A percentile compares a stretch with the other conserved stretches of the same genome.
phyloP scores from a whole-genome alignment of 176 grass and related monocot genomes.

The Microstegium vimineum region DNA sequence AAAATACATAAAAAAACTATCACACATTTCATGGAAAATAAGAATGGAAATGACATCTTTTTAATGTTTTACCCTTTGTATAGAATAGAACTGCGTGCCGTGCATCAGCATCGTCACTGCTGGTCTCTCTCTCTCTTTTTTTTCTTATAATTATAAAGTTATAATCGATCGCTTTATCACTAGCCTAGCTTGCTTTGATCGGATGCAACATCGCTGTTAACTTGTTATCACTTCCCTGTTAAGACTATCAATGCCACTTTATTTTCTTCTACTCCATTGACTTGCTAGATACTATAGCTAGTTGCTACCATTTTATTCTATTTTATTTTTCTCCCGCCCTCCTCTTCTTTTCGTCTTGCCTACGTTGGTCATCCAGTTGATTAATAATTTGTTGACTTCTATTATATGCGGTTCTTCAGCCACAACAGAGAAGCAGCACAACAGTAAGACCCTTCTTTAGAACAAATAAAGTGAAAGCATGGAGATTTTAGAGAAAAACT shows the following conservation, averaged over 20 bases:
- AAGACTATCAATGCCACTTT: slow-evolving; percentile 1
- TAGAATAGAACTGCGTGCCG: too few species aligned
- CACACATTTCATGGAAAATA: too few species aligned
- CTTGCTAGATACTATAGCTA: not conserved
- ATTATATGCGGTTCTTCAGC: too few species aligned
- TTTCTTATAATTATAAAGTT: too few species aligned
- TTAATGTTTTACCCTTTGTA: too few species aligned
- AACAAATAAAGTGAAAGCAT: too few species aligned
- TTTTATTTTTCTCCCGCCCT: not conserved
- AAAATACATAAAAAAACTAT: too few species aligned
- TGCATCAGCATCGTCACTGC: not conserved
- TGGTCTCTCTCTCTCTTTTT: not conserved
- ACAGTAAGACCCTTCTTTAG: too few species aligned
- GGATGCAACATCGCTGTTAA: slow-evolving; percentile 21
- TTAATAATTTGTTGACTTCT: not conserved
- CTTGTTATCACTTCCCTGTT: slow-evolving; percentile 18
- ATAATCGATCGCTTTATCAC: not conserved
- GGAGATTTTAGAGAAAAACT: too few species aligned
- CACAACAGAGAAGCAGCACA: too few species aligned
- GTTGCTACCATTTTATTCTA: not conserved
- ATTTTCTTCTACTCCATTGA: slow-evolving; percentile 13
- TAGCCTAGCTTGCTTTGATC: not conserved
- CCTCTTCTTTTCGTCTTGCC: not conserved
- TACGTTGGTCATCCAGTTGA: not conserved
- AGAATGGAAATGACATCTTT: too few species aligned